Evolutionary conservation across 441 rosid species (phyloP).

Genomic region (Mallotus repandus): DNA sequence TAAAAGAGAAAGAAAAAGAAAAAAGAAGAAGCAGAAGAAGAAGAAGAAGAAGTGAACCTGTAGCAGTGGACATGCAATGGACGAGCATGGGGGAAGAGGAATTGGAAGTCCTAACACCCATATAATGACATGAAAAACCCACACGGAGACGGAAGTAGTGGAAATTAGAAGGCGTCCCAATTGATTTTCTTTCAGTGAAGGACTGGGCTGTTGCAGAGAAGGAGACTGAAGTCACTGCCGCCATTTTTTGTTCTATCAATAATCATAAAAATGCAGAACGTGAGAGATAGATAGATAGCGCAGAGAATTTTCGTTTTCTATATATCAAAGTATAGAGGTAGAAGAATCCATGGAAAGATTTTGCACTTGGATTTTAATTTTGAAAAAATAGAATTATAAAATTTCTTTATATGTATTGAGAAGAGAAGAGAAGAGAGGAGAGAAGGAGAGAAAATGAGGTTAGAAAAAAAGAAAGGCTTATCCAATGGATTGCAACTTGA

Average conservation of each 20-base stretch:
- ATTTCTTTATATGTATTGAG: too few relatives aligned
- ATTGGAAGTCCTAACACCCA: conserved; percentile 38
- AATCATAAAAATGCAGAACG: not conserved
- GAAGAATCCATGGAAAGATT: not conserved
- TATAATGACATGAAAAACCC: conserved; percentile 35
- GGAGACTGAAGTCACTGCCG: conserved; percentile 68
- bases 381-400: too few relatives aligned
- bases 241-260: conserved; percentile 36
- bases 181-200: conserved; percentile 32
- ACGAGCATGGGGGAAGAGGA: conserved; percentile 46
- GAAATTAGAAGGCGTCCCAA: conserved; percentile 35
- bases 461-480: conserved; percentile 38
- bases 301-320: not conserved
- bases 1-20: not conserved
- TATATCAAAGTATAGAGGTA: not conserved
- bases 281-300: too few relatives aligned
- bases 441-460: conserved; percentile 32
- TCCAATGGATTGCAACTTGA: conserved; percentile 15
- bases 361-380: conserved; percentile 17
- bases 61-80: conserved; percentile 61
- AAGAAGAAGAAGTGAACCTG: conserved; percentile 39
- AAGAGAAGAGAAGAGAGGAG: too few relatives aligned
- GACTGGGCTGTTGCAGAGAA: conserved; percentile 59
- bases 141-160: conserved; percentile 43
- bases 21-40: not conserved